Conservation (phyloP, 768 basidiomycete species). For the Sarcodon sp. region DNA sequence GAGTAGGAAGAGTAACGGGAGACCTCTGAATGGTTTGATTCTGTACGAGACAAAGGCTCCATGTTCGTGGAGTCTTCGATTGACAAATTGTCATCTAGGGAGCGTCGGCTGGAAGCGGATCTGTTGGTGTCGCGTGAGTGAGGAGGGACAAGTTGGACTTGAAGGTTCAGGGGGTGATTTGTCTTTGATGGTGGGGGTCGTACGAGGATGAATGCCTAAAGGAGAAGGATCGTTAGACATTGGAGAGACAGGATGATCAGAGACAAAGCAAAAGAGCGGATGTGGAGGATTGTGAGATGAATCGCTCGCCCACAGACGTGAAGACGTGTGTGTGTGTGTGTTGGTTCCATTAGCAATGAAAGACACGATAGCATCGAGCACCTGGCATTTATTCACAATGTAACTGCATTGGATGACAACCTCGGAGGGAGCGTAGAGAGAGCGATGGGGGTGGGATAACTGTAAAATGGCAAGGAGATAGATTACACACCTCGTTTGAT, state of each 20-base stretch:
- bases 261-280: background rate
- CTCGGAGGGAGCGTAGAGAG: background rate
- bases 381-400: too few relatives aligned
- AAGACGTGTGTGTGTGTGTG: slow-evolving; percentile 1
- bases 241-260: background rate
- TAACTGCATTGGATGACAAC: too few relatives aligned
- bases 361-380: too few relatives aligned
- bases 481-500: slow-evolving; percentile 31
- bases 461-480: too few relatives aligned
- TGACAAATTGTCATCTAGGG: slow-evolving; percentile 24
- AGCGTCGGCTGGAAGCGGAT: slow-evolving; percentile 24
- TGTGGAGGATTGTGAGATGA: slow-evolving; percentile 1
- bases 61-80: slow-evolving; percentile 7
- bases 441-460: background rate
- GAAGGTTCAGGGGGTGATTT: slow-evolving; percentile 83
- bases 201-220: slow-evolving; percentile 83
- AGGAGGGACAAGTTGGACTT: slow-evolving; percentile 83
- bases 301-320: background rate
- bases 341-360: too few relatives aligned
- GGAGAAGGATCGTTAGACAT: background rate
- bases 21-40: slow-evolving; percentile 40
- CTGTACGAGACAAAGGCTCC: slow-evolving; percentile 23
- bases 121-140: slow-evolving; percentile 26
- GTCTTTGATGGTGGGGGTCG: slow-evolving; percentile 76
- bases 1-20: slow-evolving; percentile 28